Evolutionary conservation across 345 rosid genomes (phyloP).

Genomic region (Kernera saxatilis): DNA sequence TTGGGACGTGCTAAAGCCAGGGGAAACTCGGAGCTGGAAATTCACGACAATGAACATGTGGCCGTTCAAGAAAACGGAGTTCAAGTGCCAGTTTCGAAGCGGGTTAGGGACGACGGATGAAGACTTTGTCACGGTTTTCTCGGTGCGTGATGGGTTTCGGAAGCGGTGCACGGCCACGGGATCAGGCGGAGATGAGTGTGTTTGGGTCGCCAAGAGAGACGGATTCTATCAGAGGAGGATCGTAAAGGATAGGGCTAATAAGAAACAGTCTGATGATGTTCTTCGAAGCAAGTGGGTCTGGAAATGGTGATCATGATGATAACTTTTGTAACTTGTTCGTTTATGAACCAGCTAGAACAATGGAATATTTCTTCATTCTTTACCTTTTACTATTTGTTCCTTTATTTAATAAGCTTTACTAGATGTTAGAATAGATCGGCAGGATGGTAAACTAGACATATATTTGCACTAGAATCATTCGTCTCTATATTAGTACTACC

Average conservation of each 20-base stretch:
- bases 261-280: background rate
- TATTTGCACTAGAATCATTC: too few relatives aligned
- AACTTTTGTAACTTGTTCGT: background rate
- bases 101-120: slow-evolving; percentile 2
- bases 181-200: background rate
- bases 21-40: background rate
- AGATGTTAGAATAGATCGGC: background rate
- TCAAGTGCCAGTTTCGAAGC: background rate
- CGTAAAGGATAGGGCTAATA: background rate
- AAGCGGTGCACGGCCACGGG: background rate
- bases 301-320: background rate
- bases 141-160: background rate
- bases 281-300: slow-evolving; percentile 1
- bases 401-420: too few relatives aligned
- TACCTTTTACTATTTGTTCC: background rate
- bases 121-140: background rate
- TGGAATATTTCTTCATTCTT: background rate
- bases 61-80: background rate
- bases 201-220: background rate
- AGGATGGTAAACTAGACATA: too few relatives aligned
- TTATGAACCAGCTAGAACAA: background rate
- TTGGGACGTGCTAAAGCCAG: background rate
- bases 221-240: background rate
- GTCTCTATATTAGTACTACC: too few relatives aligned
- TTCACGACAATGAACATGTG: background rate